Evolutionary conservation across 345 rosid species (phyloP), one percentile per base, ranked within the genome.

Genomic region (Moricandia arvensis): DNA sequence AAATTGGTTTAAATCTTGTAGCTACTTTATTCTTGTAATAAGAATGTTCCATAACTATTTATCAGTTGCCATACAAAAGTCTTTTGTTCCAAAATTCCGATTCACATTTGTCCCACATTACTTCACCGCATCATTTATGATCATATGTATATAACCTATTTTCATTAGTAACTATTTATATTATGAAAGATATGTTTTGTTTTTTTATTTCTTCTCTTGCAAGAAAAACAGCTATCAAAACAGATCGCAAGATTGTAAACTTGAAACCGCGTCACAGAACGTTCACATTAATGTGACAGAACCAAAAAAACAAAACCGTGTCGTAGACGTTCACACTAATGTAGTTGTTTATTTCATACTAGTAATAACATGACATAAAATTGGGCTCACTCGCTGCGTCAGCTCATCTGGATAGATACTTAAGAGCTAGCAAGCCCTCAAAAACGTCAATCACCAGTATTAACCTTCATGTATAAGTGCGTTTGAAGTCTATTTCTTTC

Each of bases 51-150:
- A 7, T 31, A 33, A 49, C n/a, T 34, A 8, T 11, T 24, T 43
- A 64, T 43, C 41, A 64, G 59, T 10, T 34, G 66, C 71, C 45
- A 69, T 55, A 54, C 54, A 34, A 8, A 59, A 76, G 72, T 64
- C 72, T 21, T 33, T 64, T 35, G 29, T 47, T 59, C 67, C 68
- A 71, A 35, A 65, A 1, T 18, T 49, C 5, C 58, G 35, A 13
- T 77, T 77, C 81, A 77, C 77, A 77, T 72, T 34, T 71, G 68
- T 65, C 76, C 63, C 57, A 65, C 72, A 66, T 77, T 66, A 66
- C 76, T 72, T 72, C 63, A 27, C 80, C 76, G 76, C 76, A 76
- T 72, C 66, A 58, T 57, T 65, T 64, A 33, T 58, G 66, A 64
- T 70, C 35, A 57, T 34, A 71, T 57, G 41, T 43, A 54, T 21